These are phyloP conservation scores for Yarrowia sp. DNA, from an alignment of 805 yeast genomes.

Conservation along the genomic window DNA sequence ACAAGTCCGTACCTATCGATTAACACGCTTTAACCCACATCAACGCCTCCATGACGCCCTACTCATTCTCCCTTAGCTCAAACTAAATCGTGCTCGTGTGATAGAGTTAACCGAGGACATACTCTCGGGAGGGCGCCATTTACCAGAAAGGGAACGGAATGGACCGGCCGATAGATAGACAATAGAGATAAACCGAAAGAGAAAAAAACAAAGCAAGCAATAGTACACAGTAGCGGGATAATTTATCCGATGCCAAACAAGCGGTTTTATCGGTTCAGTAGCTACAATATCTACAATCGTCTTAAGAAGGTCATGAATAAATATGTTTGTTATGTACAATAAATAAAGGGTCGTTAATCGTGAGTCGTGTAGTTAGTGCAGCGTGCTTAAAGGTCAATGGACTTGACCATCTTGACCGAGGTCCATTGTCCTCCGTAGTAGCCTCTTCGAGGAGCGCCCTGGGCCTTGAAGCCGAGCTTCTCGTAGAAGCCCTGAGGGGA, in stretches of 20 bases:
- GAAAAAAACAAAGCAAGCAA: neutral
- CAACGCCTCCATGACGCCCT: no score
- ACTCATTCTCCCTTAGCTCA: no score
- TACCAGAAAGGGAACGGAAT: conserved; percentile 8
- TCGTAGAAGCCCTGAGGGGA: conserved; percentile 25
- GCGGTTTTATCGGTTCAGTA: neutral
- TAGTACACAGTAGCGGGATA: neutral
- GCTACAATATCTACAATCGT: neutral
- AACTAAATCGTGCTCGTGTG: no score
- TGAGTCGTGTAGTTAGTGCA: neutral
- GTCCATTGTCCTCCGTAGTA: conserved; percentile 27
- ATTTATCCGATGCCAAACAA: neutral
- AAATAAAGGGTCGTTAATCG: neutral
- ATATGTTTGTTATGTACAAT: conserved; percentile 7
- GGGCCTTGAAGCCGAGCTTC: conserved; percentile 21
- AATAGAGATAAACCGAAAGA: neutral
- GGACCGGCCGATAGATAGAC: neutral
- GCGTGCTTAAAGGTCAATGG: conserved; percentile 3
- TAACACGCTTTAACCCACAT: no score
- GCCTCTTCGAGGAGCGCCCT: conserved; percentile 20
- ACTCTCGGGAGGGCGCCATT: conserved; percentile 12
- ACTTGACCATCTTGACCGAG: conserved; percentile 19
- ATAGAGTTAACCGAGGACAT: conserved; percentile 1
- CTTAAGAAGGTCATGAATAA: neutral
- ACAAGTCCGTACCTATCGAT: no score